These are phyloP conservation scores for Puccinia coronata DNA, from an alignment of 1,284 basidiomycete species.

Conservation along the genomic window DNA sequence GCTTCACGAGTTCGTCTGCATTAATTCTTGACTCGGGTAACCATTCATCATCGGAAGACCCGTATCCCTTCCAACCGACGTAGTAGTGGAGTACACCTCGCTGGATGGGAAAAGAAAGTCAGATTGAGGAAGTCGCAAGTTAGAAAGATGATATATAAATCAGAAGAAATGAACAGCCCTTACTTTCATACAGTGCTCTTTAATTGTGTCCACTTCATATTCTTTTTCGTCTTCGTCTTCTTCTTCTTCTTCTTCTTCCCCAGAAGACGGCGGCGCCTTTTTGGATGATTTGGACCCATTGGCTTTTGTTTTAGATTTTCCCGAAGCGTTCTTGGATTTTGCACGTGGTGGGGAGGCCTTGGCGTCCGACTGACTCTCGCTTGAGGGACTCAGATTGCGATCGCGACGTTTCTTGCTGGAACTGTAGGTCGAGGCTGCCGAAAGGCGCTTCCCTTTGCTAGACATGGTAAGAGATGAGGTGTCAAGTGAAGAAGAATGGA, in stretches of 20 bases:
- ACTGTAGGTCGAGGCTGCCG: conserved; percentile 6
- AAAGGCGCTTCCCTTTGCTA: not conserved
- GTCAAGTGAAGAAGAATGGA: not conserved
- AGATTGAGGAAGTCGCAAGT: not conserved
- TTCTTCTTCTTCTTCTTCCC: not conserved
- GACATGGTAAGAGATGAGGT: not conserved
- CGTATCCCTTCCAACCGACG: conserved; percentile 34
- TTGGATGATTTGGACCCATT: not conserved
- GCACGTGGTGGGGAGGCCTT: not conserved
- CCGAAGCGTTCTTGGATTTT: not conserved
- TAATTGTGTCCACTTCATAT: conserved; percentile 24
- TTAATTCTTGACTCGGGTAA: conserved; percentile 20
- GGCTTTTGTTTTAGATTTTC: not conserved
- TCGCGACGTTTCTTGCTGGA: conserved; percentile 17
- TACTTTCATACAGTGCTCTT: conserved; percentile 10
- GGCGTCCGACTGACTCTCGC: not conserved
- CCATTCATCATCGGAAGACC: conserved; percentile 4
- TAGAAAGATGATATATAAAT: not conserved
- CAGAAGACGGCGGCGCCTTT: not conserved
- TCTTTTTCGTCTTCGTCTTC: conserved; percentile 21
- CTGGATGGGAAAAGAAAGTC: not conserved
- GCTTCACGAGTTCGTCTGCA: conserved; percentile 26
- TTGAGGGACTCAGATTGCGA: not conserved
- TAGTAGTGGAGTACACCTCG: not conserved
- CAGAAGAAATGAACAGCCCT: not conserved